Evolutionary conservation across 179 eudicot genomes (phyloP), one percentile per base, ranked within the genome.

Genomic region (Silene noctiflora): DNA sequence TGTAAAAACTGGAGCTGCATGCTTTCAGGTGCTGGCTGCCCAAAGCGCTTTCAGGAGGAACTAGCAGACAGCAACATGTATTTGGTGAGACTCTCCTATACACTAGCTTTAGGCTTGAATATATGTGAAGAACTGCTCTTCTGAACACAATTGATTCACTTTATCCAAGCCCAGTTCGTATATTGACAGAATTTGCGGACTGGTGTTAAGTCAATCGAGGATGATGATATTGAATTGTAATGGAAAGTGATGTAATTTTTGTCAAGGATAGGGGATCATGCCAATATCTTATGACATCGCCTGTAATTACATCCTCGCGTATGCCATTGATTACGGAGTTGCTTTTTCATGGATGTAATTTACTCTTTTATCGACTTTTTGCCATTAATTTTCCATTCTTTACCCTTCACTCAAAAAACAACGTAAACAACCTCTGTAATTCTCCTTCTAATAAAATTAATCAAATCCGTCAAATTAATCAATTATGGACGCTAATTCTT

Each of bases 11-110:
- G 24, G 71, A 25, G 61, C 1, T 55, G 46, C 20, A 25, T 63
- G 70, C 29, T 67, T 77, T 69, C 83, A 81, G 83, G 77, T 67
- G 70, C 14, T 67, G 61, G 46, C 59, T 59, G 61, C 58, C 63
- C 73, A 72, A 64, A 44, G 65, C 68, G n/a, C 12, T 39, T 53
- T 71, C 22, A 56, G 46, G 6, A 9, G 60, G 72, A 70, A 27
- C 46, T 27, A 35, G 7, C 63, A 4, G 27, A 70, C 27, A 51
- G 5, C 48, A 53, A 66, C 48, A 55, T 27, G 60, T 20, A 19
- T 20, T 4, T 61, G 69, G 44, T 44, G 29, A 35, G 42, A 46
- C 44, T 39, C 14, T 53, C 19, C 16, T 8, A 51, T 14, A 48
- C n/a, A 46, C 39, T 29, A 8, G 46, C 55, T 39, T 46, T 71